Base-by-base conservation (phyloP, 805 yeast species). In the Cyberlindnera nakhonratchasimensis region DNA sequence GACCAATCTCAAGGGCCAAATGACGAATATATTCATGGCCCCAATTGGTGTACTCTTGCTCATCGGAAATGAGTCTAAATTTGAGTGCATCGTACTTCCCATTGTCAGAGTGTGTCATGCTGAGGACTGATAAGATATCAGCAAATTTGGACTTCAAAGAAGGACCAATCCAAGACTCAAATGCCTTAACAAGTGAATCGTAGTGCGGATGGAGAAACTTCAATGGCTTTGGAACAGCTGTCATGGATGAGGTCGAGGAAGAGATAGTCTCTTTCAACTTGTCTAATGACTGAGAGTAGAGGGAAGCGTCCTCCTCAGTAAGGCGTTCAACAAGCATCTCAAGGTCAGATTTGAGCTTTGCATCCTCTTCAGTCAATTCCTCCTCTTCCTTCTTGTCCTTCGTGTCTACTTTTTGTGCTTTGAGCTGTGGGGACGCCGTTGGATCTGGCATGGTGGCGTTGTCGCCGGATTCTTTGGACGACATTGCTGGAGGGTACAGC, bases 11-110 rank as follows among this genome's bases (percentile, higher is more conserved):
- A 47, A 93, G 70, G 3, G 99, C 95, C 57, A 93, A 73, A 67
- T 93, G 98, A 61, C 99, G 89, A 57, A 91, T 79, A 63, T 93
- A 93, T 66, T 93, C 99, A 63, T 93, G 98, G 34, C 99, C 99
- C 99, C 99, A 93, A 56, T 81, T 85, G 39, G 82, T 81, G 47
- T 86, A 75, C 38, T 79, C 74, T 24, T 70, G 72, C 36, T 70
- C 74, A 11, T 70, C 65, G 3, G 87, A 74, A 34, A 75, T 64
- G 53, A 93, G 71, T 59, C 98, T 78, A 66, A 79, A 93, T 58
- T 80, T 82, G 45, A 90, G 72, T 14, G 90, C 80, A 49, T 88
- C 96, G 40, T 84, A 77, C 48, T 80, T 78, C 45, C 86, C 88
- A 38, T 79, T 81, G 49, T 85, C 90, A 3, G 95, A 80, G 62